Evolutionary conservation across 768 basidiomycete genomes (phyloP), one percentile per base, ranked within the genome.

Genomic region (Suillus luteus): DNA sequence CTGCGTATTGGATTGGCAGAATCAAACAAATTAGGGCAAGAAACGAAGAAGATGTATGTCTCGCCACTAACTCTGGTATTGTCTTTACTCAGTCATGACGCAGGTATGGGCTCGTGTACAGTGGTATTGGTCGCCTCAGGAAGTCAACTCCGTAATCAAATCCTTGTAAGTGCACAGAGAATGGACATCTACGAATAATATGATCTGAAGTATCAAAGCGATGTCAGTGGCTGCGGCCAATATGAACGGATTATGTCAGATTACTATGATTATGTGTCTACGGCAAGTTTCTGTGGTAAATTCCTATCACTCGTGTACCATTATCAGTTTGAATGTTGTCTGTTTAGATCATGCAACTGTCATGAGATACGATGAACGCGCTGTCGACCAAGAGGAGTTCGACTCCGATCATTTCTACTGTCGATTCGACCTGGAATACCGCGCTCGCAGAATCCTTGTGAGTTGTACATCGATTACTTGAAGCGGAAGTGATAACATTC

Each of bases 71-170:
- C 5, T 35, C 24, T 52, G 15, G 48, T 31, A 52, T 38, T 24
- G 17, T 33, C 41, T 24, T 51, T 1, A 14, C 46, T 48, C 46
- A 12, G 8, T 15, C 3, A 24, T 22, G 35, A 40, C 7, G 48
- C 51, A 88, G 82, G 86, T 87, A 0, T 87, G 84, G 84, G 78
- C 75, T 0, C 70, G 66, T 11, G 79, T 88, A 0, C 79, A 83
- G 55, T 89, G 87, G 87, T 86, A 75, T 55, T 89, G 84, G 72
- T 78, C 81, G 1, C 77, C 79, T 0, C 57, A 73, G n/a, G 87
- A 89, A 41, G 80, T 84, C 0, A 73, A 75, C 0, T 66, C 66
- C 1, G 73, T 79, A 0, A 68, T 83, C 37, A 81, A 82, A 37
- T 81, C 82, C 2, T 85, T 86, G 85, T 86, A 62, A 62, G 83